phyloP scores from a whole-genome alignment of 495 filamentous ascomycete species.

The Daldinia bambusicola region DNA sequence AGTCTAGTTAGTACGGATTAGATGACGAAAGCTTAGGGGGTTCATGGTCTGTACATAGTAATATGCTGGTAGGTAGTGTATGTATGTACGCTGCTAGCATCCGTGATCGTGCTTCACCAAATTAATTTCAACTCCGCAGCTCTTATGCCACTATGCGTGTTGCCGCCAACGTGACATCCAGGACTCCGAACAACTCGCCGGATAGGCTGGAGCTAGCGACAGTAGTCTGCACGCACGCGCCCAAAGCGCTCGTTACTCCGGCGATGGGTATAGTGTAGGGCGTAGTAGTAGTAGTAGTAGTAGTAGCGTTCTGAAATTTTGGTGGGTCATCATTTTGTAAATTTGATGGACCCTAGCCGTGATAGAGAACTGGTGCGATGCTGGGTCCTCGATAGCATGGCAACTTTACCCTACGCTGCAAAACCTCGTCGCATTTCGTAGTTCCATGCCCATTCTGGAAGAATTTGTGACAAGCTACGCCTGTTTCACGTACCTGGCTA shows the following conservation, averaged over 20 bases:
- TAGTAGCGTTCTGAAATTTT: too few relatives aligned
- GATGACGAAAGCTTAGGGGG: constrained; percentile 11
- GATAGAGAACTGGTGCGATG: constrained; percentile 11
- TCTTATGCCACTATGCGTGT: constrained; percentile 27
- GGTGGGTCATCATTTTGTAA: constrained; percentile 26
- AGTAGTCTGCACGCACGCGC: constrained; percentile 40
- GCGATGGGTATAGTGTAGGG: constrained; percentile 22
- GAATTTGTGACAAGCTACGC: constrained; percentile 43
- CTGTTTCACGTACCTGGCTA: constrained; percentile 41
- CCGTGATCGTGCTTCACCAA: constrained; percentile 22
- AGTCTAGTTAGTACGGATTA: background rate
- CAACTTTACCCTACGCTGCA: background rate
- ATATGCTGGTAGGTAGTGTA: background rate
- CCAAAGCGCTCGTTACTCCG: constrained; percentile 30
- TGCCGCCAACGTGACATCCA: constrained; percentile 35
- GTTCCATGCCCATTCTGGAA: constrained; percentile 45
- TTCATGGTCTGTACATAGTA: background rate
- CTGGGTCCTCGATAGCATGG: constrained; percentile 29
- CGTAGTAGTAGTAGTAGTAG: constrained; percentile 32
- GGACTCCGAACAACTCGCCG: constrained; percentile 16
- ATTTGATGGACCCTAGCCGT: constrained; percentile 7
- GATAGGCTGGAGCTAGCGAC: constrained; percentile 32
- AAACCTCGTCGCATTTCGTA: constrained; percentile 35
- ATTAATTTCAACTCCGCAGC: constrained; percentile 20
- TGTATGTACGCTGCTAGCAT: constrained; percentile 7